Evolutionary conservation across 164 flowering plant species (phyloP).

Genomic region (Umbellularia californica): DNA sequence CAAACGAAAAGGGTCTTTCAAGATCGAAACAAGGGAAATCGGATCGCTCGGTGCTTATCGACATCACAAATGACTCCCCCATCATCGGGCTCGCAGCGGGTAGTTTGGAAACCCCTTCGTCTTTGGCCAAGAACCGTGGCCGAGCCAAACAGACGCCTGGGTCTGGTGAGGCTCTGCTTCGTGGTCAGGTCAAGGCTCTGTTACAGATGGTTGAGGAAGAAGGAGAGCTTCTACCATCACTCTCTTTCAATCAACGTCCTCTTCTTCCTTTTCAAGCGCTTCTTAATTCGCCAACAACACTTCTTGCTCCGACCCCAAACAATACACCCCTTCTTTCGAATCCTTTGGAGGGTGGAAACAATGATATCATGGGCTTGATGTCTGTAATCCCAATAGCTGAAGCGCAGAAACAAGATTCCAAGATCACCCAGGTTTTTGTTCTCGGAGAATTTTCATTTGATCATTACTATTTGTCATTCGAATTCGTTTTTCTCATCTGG

Average conservation of each 20-base stretch:
- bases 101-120: slow-evolving; percentile 51
- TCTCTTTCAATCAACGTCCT: not conserved
- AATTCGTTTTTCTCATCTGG: not conserved
- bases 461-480: not conserved
- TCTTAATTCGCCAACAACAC: not conserved
- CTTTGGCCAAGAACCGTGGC: slow-evolving; percentile 38
- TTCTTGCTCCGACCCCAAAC: not conserved
- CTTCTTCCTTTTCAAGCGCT: not conserved
- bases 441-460: not conserved
- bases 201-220: slow-evolving; percentile 87
- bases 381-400: no score
- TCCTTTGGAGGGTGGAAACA: slow-evolving; percentile 6
- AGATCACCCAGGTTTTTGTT: no score
- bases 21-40: slow-evolving; percentile 33
- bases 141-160: slow-evolving; percentile 56
- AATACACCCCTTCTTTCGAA: not conserved
- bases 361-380: not conserved
- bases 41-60: slow-evolving; percentile 58
- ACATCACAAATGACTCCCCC: slow-evolving; percentile 87
- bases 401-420: slow-evolving; percentile 16
- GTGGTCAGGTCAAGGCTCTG: slow-evolving; percentile 79
- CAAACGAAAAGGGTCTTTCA: slow-evolving; percentile 42
- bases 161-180: slow-evolving; percentile 77
- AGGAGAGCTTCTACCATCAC: slow-evolving; percentile 28
- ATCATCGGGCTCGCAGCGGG: slow-evolving; percentile 74